Conservation (phyloP, 305 asterid genomes). For the Fraxinus sp. region DNA sequence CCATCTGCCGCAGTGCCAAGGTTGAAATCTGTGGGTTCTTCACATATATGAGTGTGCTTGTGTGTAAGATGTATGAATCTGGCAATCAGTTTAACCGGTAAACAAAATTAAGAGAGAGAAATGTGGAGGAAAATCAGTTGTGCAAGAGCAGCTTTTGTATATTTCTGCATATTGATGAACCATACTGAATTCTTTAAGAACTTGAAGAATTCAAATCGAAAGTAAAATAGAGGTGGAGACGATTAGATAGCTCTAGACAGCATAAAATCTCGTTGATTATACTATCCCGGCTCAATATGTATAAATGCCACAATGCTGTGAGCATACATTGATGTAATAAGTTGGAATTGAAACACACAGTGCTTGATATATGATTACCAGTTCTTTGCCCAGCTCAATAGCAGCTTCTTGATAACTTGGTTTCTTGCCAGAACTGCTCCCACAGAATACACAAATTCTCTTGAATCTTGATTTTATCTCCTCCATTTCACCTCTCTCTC, state of each 20-base stretch:
- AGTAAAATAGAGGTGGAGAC: background rate
- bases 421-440: conserved; percentile 81
- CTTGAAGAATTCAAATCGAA: background rate
- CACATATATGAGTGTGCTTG: background rate
- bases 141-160: background rate
- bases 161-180: background rate
- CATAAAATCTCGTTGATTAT: background rate
- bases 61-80: background rate
- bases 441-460: conserved; percentile 81
- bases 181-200: background rate
- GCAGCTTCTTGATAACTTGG: conserved; percentile 79
- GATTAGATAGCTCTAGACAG: too few relatives aligned
- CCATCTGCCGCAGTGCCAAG: background rate
- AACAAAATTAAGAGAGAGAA: background rate
- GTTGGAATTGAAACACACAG: background rate
- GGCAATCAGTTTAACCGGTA: background rate
- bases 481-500: conserved; percentile 37
- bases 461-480: conserved; percentile 56
- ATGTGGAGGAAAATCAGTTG: background rate
- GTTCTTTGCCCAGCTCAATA: conserved; percentile 62
- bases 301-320: background rate
- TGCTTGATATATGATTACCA: conserved; percentile 37
- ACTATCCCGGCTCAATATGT: background rate
- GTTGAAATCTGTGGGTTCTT: background rate
- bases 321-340: background rate